Percentiles rank a stretch among this genome's conserved stretches.
Evolutionary conservation across 371 early-diverging fungal genomes (phyloP).

Genomic region (Apophysomyces sp.): DNA sequence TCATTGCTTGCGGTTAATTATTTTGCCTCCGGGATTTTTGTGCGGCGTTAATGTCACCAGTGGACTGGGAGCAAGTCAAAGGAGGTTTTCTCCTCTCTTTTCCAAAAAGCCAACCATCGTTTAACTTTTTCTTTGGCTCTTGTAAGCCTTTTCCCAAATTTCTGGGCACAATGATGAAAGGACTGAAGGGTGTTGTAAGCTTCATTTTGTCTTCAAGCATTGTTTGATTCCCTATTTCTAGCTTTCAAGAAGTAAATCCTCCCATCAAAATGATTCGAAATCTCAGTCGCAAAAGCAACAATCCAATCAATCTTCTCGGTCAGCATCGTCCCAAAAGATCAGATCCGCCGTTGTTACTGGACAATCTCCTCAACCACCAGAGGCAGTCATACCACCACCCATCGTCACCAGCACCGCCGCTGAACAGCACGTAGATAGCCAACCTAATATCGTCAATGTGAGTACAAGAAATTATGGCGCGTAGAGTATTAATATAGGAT

Average conservation of each 20-base stretch:
- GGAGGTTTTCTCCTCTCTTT: slow-evolving; percentile 3
- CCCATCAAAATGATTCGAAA: slow-evolving; percentile 20
- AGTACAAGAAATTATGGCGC: not conserved
- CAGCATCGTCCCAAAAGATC: not conserved
- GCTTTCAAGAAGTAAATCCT: slow-evolving; percentile 41
- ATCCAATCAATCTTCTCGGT: slow-evolving; percentile 5
- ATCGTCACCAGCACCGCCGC: not conserved
- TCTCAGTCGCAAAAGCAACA: slow-evolving; percentile 12
- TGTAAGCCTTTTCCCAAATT: not conserved
- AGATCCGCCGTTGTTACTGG: not conserved
- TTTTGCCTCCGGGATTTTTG: not conserved
- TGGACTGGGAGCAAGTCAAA: not conserved
- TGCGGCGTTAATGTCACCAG: not conserved
- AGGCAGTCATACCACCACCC: not conserved
- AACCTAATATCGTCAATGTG: not conserved
- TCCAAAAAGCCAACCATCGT: not conserved
- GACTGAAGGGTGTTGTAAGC: slow-evolving; percentile 47
- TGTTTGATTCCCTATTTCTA: slow-evolving; percentile 2
- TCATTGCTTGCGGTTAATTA: not conserved
- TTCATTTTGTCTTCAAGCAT: not conserved
- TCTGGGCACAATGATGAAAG: slow-evolving; percentile 39
- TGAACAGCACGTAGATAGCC: not conserved
- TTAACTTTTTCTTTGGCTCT: not conserved
- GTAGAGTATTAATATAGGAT: not conserved
- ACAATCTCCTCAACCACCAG: not conserved